Evolutionary conservation across 805 yeast genomes (phyloP).

Genomic region (Myxozyma neotropica): DNA sequence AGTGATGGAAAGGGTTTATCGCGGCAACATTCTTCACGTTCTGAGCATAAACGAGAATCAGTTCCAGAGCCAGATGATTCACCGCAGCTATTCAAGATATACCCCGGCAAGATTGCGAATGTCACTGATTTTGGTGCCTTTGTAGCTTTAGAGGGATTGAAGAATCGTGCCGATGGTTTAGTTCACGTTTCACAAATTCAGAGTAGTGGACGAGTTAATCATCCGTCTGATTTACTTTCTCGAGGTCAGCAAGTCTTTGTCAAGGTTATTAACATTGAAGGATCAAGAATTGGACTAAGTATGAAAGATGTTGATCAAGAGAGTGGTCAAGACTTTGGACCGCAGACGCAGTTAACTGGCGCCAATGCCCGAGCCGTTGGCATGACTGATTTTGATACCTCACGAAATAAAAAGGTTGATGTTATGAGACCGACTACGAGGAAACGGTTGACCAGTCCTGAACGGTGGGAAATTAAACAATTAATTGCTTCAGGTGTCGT

Average conservation of each 20-base stretch:
- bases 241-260: constrained; percentile 66
- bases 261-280: constrained; percentile 54
- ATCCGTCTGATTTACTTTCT: constrained; percentile 61
- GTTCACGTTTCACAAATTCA: constrained; percentile 75
- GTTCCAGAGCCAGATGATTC: constrained; percentile 37
- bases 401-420: constrained; percentile 1
- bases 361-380: constrained; percentile 11
- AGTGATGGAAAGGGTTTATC: background rate
- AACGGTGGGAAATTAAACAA: constrained; percentile 87
- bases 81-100: constrained; percentile 52
- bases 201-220: constrained; percentile 51
- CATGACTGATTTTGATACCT: background rate
- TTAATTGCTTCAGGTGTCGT: constrained; percentile 78
- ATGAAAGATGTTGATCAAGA: constrained; percentile 74
- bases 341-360: constrained; percentile 15
- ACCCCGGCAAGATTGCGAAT: constrained; percentile 62
- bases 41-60: constrained; percentile 33
- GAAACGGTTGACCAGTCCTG: constrained; percentile 74
- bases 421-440: constrained; percentile 30
- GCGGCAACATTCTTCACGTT: background rate
- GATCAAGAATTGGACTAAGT: constrained; percentile 55
- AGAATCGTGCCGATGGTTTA: constrained; percentile 55
- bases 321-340: constrained; percentile 53
- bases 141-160: constrained; percentile 53
- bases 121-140: constrained; percentile 79